Evolutionary conservation across 805 yeast genomes (phyloP).

Genomic region (Metschnikowia matae): DNA sequence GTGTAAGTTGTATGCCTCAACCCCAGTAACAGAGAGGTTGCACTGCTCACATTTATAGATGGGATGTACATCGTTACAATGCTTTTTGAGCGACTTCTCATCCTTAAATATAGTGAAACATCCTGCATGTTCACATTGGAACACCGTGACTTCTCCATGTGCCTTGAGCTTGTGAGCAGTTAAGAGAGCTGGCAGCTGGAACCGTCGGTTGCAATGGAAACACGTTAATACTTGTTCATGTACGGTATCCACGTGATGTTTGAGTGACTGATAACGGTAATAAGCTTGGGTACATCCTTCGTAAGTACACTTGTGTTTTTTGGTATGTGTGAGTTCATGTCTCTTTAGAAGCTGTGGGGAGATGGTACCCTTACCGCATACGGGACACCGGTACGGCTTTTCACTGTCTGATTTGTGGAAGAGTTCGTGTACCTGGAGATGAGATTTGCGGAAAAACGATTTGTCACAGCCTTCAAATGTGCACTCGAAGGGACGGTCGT

Average conservation of each 20-base stretch:
- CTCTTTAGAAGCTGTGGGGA: slow-evolving; percentile 76
- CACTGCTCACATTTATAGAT: slow-evolving; percentile 61
- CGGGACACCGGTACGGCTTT: slow-evolving; percentile 68
- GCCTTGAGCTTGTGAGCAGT: slow-evolving; percentile 60
- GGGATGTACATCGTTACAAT: slow-evolving; percentile 70
- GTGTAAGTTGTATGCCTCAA: slow-evolving; percentile 65
- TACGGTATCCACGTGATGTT: slow-evolving; percentile 62
- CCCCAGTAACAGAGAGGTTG: slow-evolving; percentile 70
- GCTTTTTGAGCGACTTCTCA: slow-evolving; percentile 71
- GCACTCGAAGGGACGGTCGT: slow-evolving; percentile 75
- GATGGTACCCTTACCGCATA: slow-evolving; percentile 80
- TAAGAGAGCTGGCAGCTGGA: slow-evolving; percentile 61
- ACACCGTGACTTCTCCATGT: slow-evolving; percentile 55
- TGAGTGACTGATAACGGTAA: slow-evolving; percentile 68
- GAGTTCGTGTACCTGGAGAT: slow-evolving; percentile 67
- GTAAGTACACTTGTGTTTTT: slow-evolving; percentile 43
- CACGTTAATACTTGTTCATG: slow-evolving; percentile 60
- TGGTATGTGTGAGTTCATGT: slow-evolving; percentile 78
- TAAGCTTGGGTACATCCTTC: slow-evolving; percentile 66
- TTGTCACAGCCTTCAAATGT: slow-evolving; percentile 51
- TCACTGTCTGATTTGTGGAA: slow-evolving; percentile 52
- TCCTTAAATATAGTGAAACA: slow-evolving; percentile 60
- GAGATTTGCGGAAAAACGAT: slow-evolving; percentile 72
- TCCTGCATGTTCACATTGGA: slow-evolving; percentile 59
- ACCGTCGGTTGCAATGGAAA: slow-evolving; percentile 58